Evolutionary conservation across 192 early-diverging fungal species (phyloP), one percentile per base, ranked within the genome.

Genomic region (Chytriomyces sp.): DNA sequence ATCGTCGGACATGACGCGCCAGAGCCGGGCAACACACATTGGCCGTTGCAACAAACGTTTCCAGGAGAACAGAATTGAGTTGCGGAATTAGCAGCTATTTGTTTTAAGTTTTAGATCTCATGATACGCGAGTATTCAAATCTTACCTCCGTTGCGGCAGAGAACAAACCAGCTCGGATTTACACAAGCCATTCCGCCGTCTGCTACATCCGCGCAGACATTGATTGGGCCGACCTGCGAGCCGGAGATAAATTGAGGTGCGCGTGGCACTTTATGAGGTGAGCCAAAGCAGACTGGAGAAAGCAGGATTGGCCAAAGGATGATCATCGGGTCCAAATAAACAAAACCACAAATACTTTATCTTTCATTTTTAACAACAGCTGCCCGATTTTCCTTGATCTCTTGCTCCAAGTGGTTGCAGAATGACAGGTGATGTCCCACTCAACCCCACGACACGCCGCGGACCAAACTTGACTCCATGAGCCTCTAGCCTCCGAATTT

Each of bases 401-500:
- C n/a, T n/a, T n/a, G n/a, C n/a, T n/a, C n/a, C n/a, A n/a, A n/a
- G n/a, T n/a, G n/a, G n/a, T n/a, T n/a, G n/a, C n/a, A n/a, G n/a
- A n/a, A n/a, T n/a, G n/a, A n/a, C n/a, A n/a, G n/a, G n/a, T n/a
- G n/a, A n/a, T n/a, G n/a, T 3, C 22, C 44, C 60, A 5, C n/a
- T 22, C 34, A 73, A 38, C 12, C 49, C 34, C 2, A 66, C 73
- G 6, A 57, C 52, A 5, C 63, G 26, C 55, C 63, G 41, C 26
- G 73, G 63, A 17, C 73, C 73, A 58, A 74, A 63, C 55, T 74
- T 74, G 41, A 74, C 73, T 41, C 73, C 63, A 65, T 74, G 62
- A 1, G 73, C 73, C 36, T 74, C 73, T n/a, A 74, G 39, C 38
- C 54, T 17, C n/a, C 73, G 26, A 7, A 74, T 33, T 57, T 74